Conservation (phyloP, 495 filamentous ascomycete species). For the Cercophora sp. region DNA sequence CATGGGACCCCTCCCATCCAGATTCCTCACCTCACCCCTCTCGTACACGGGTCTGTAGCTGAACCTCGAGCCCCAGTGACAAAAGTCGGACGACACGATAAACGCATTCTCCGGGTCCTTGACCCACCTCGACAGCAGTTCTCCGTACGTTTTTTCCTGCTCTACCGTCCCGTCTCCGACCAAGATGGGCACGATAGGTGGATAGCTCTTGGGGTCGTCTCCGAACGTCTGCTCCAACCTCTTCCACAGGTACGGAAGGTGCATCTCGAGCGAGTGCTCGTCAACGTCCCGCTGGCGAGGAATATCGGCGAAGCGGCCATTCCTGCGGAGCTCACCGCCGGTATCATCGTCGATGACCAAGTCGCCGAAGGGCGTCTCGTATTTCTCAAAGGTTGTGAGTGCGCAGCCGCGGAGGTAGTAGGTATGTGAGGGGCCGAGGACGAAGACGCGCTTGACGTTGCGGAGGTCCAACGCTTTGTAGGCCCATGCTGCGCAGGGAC, state of each 20-base stretch:
- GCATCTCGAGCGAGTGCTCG: conserved; percentile 97
- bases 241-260: conserved; percentile 91
- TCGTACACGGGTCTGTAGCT: conserved; percentile 54
- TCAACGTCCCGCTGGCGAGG: conserved; percentile 64
- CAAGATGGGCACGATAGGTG: conserved; percentile 79
- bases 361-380: conserved; percentile 81
- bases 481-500: conserved; percentile 88
- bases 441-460: conserved; percentile 78
- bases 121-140: conserved; percentile 73
- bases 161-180: conserved; percentile 67
- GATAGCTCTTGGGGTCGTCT: conserved; percentile 48
- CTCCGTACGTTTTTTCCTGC: conserved; percentile 67
- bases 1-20: conserved; percentile 45
- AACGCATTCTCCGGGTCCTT: conserved; percentile 74
- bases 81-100: conserved; percentile 91
- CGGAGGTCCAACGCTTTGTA: conserved; percentile 87
- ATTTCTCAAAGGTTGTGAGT: conserved; percentile 68
- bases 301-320: conserved; percentile 73
- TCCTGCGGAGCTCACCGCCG: conserved; percentile 58
- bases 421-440: conserved; percentile 92
- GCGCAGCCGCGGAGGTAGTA: conserved; percentile 73
- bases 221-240: conserved; percentile 58
- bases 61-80: conserved; percentile 91
- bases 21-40: conserved; percentile 20
- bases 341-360: conserved; percentile 67